phyloP scores from a whole-genome alignment of 176 grass and related monocot genomes.

The Cocos nucifera region DNA sequence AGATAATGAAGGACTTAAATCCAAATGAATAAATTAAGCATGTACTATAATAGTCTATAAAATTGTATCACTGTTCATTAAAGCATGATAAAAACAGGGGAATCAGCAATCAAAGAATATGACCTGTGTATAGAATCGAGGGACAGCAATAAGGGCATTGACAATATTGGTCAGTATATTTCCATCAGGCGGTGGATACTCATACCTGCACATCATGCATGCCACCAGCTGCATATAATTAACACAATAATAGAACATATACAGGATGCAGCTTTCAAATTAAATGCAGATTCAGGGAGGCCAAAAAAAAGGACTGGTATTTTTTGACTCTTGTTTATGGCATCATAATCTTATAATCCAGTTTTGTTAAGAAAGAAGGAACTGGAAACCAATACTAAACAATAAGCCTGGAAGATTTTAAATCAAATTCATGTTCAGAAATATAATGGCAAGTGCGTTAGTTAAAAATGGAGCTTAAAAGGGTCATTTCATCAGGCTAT shows the following conservation, averaged over 20 bases:
- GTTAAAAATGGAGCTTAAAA: no score
- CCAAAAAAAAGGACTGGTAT: background rate
- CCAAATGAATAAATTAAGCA: slow-evolving; percentile 5
- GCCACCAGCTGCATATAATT: no score
- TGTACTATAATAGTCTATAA: background rate
- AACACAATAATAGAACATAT: no score
- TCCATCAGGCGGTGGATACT: slow-evolving; percentile 82
- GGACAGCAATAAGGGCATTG: slow-evolving; percentile 80
- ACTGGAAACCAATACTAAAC: no score
- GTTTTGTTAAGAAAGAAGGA: background rate
- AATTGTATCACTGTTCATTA: background rate
- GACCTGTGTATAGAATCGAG: slow-evolving; percentile 81
- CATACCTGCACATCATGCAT: slow-evolving; percentile 39
- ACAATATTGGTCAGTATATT: slow-evolving; percentile 95
- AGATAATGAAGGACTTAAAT: slow-evolving; percentile 12
- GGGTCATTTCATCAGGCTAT: no score
- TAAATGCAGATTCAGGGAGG: no score
- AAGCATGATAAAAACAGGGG: no score
- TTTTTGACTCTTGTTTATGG: slow-evolving; percentile 1
- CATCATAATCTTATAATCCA: background rate
- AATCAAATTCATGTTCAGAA: no score
- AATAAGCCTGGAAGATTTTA: no score
- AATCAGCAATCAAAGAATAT: no score
- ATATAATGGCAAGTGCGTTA: no score
- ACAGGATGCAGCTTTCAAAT: no score